A percentile compares a stretch with the other conserved stretches of the same genome.
Evolutionary conservation across 179 eudicot species (phyloP).

Genomic region (Beta macrorhiza): DNA sequence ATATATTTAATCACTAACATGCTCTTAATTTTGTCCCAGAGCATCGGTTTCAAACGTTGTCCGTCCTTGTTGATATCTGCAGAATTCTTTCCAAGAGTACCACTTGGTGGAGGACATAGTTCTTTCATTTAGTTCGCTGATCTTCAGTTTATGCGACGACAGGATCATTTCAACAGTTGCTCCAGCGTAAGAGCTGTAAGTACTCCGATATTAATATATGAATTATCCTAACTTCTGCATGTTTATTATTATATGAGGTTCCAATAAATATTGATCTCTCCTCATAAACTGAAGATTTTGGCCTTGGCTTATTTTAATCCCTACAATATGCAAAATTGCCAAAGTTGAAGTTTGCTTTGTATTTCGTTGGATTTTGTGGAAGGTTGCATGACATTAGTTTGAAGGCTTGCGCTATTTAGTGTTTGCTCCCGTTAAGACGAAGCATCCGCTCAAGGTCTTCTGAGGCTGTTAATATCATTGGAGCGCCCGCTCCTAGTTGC

Average conservation of each 20-base stretch:
- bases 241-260: background rate
- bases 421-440: too few species aligned
- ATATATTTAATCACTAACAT: conserved; percentile 17
- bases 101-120: conserved; percentile 81
- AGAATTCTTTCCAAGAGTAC: conserved; percentile 66
- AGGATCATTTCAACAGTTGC: background rate
- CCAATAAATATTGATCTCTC: background rate
- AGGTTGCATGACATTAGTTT: too few species aligned
- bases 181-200: conserved; percentile 6
- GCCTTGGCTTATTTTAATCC: background rate
- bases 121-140: conserved; percentile 42
- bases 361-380: too few species aligned
- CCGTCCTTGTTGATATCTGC: conserved; percentile 60
- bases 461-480: too few species aligned
- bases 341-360: too few species aligned
- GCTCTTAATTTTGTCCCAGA: conserved; percentile 38
- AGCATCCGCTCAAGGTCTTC: too few species aligned
- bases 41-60: conserved; percentile 61
- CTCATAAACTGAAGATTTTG: background rate
- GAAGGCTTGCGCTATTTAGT: too few species aligned
- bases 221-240: background rate
- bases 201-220: background rate
- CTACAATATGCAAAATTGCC: background rate
- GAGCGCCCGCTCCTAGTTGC: too few species aligned
- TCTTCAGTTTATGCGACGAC: background rate